phyloP scores from a whole-genome alignment of 371 early-diverging fungal species.

The Mucor racemosus region DNA sequence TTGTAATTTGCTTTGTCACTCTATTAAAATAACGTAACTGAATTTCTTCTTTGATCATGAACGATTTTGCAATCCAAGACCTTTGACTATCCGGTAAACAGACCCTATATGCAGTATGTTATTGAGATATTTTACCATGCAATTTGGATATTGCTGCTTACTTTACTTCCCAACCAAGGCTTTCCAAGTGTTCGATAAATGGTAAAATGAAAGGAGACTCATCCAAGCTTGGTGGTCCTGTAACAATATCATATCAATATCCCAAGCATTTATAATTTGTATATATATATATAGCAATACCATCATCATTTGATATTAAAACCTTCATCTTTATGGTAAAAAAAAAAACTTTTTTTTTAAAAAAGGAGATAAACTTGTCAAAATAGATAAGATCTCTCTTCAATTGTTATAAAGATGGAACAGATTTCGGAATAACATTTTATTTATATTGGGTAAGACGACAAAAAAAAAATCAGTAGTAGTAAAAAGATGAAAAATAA shows the following conservation, averaged over 20 bases:
- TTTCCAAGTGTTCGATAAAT: conserved; percentile 45
- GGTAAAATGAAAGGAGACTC: conserved; percentile 52
- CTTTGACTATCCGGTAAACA: conserved; percentile 50
- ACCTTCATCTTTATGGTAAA: conserved; percentile 21
- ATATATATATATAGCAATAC: conserved; percentile 15
- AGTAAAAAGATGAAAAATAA: not conserved
- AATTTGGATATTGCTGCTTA: conserved; percentile 8
- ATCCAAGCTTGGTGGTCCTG: conserved; percentile 42
- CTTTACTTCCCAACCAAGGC: conserved; percentile 50
- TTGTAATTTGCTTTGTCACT: conserved; percentile 26
- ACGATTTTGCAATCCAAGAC: conserved; percentile 55
- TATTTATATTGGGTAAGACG: not conserved
- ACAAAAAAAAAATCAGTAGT: not conserved
- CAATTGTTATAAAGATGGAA: not conserved
- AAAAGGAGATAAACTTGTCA: not conserved
- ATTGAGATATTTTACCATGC: too few species aligned
- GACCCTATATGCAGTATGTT: conserved; percentile 27
- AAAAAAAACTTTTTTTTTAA: not conserved
- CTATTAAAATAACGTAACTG: conserved; percentile 41
- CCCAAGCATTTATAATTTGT: not conserved
- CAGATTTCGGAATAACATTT: conserved; percentile 12
- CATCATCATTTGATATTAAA: conserved; percentile 46
- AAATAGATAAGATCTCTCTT: conserved; percentile 2
- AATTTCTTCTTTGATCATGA: conserved; percentile 52
- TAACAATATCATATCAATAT: not conserved